Conservation (phyloP, 2,329 filamentous ascomycete species). For the Gremmenia infestans region DNA sequence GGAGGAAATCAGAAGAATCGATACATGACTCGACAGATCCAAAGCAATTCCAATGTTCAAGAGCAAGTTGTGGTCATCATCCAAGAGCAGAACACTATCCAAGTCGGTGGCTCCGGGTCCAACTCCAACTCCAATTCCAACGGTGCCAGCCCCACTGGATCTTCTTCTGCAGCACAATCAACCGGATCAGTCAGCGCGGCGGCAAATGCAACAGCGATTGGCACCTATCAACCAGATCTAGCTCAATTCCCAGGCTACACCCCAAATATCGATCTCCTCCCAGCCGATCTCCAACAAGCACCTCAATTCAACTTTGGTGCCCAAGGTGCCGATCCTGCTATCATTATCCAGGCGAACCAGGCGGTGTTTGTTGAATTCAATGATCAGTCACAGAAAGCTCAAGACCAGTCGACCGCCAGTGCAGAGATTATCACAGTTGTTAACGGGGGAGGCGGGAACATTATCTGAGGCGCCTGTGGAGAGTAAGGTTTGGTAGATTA, state of each 20-base stretch:
- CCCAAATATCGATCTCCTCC: conserved; percentile 17
- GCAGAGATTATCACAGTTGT: not conserved
- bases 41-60: conserved; percentile 15
- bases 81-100: conserved; percentile 11
- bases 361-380: conserved; percentile 13
- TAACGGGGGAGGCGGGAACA: not conserved
- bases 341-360: conserved; percentile 23
- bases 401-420: not conserved
- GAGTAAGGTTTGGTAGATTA: not conserved
- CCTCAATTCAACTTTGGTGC: conserved; percentile 14
- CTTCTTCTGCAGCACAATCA: not conserved
- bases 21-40: conserved; percentile 25
- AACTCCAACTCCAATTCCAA: not conserved
- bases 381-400: not conserved
- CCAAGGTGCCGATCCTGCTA: conserved; percentile 18
- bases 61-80: conserved; percentile 19
- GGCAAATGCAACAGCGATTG: not conserved
- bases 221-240: conserved; percentile 10
- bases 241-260: conserved; percentile 1
- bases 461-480: conserved; percentile 3
- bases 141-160: not conserved
- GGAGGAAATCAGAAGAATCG: conserved; percentile 20
- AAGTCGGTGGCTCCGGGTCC: conserved; percentile 5
- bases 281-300: conserved; percentile 10
- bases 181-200: not conserved